Evolutionary conservation across 1,139 yeast genomes (phyloP).

Genomic region (Debaryomyces sp.): DNA sequence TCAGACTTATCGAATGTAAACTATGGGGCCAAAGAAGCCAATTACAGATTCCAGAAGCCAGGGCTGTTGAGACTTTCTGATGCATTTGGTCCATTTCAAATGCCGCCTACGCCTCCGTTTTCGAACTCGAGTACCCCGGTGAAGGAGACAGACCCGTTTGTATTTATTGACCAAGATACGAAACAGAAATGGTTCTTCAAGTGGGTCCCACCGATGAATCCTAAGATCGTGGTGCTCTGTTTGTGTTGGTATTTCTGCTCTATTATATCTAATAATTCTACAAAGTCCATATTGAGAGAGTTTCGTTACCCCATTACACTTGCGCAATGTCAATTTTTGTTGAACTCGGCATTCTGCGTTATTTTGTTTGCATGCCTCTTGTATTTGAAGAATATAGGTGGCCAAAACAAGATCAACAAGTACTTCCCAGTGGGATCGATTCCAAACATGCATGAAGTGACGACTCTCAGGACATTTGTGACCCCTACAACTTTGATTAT

Average conservation of each 20-base stretch:
- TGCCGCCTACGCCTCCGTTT: slow-evolving; percentile 42
- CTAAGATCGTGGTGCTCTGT: slow-evolving; percentile 50
- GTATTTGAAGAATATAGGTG: slow-evolving; percentile 22
- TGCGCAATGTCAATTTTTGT: slow-evolving; percentile 80
- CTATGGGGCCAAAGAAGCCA: not conserved
- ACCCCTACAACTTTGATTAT: slow-evolving; percentile 59
- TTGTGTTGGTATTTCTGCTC: slow-evolving; percentile 79
- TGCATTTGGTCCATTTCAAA: slow-evolving; percentile 12
- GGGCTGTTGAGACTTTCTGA: slow-evolving; percentile 1
- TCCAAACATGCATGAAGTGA: slow-evolving; percentile 34
- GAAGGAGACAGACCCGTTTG: slow-evolving; percentile 5
- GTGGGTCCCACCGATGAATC: slow-evolving; percentile 32
- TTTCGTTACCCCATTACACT: slow-evolving; percentile 82
- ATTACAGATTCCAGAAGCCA: not conserved
- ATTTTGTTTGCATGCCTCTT: slow-evolving; percentile 26
- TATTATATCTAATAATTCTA: slow-evolving; percentile 77
- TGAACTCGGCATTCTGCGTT: slow-evolving; percentile 61
- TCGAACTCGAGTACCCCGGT: slow-evolving; percentile 39
- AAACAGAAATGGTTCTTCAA: not conserved
- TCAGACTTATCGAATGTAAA: slow-evolving; percentile 28
- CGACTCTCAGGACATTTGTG: slow-evolving; percentile 34
- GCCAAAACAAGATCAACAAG: slow-evolving; percentile 4
- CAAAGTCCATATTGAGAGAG: slow-evolving; percentile 69
- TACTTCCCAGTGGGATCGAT: slow-evolving; percentile 61
- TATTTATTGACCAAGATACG: not conserved